phyloP scores from a whole-genome alignment of 2,329 filamentous ascomycete species.

The Thelonectria blattea region DNA sequence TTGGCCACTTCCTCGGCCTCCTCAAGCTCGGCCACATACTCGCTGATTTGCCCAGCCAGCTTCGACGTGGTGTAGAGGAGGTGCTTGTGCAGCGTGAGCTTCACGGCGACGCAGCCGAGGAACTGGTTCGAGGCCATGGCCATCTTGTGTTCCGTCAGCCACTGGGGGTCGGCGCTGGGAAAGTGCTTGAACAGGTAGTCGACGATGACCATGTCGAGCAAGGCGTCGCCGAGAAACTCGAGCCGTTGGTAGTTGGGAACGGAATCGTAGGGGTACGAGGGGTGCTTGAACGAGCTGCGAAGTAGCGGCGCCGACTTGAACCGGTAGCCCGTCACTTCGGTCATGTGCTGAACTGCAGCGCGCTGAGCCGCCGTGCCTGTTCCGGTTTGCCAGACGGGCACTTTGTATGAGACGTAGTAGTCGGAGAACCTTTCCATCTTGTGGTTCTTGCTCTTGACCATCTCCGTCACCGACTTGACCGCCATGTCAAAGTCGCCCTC shows the following conservation, averaged over 20 bases:
- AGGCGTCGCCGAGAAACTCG: constrained; percentile 88
- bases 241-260: constrained; percentile 89
- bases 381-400: constrained; percentile 73
- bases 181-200: constrained; percentile 80
- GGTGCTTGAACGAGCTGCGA: constrained; percentile 85
- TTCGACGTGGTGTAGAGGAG: constrained; percentile 61
- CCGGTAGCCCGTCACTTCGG: constrained; percentile 59
- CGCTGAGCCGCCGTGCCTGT: constrained; percentile 69
- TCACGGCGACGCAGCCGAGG: constrained; percentile 79
- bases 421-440: constrained; percentile 72
- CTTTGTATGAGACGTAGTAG: constrained; percentile 72
- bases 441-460: constrained; percentile 76
- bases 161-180: constrained; percentile 85
- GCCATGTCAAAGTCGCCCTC: constrained; percentile 60
- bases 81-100: constrained; percentile 77
- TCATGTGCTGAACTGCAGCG: constrained; percentile 70
- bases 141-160: constrained; percentile 98
- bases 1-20: constrained; percentile 51
- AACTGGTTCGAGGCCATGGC: constrained; percentile 99
- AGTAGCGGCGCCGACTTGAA: constrained; percentile 81
- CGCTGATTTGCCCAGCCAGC: constrained; percentile 51
- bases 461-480: constrained; percentile 67
- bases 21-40: constrained; percentile 64
- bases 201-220: constrained; percentile 86
- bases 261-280: constrained; percentile 80